A percentile compares a stretch with the other conserved stretches of the same genome.
phyloP scores from a whole-genome alignment of 2,329 filamentous ascomycete species.

The Penicillium fuscoglaucum region DNA sequence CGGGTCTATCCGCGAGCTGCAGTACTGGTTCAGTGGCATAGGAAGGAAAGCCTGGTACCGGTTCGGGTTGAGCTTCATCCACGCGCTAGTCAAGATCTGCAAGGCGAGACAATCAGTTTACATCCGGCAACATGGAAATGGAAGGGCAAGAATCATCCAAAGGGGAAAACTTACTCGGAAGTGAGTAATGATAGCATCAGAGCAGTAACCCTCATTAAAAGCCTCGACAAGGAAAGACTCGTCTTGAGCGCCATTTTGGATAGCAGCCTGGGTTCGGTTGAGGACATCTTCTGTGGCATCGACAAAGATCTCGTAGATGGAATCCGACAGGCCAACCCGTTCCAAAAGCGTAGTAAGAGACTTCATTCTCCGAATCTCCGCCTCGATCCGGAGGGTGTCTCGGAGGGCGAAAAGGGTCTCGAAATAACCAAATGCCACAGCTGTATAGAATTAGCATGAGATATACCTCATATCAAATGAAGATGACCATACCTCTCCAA shows the following conservation, averaged over 20 bases:
- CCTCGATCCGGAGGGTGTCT: conserved; percentile 64
- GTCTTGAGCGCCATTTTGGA: conserved; percentile 58
- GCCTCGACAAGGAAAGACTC: conserved; percentile 59
- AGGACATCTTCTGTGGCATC: conserved; percentile 72
- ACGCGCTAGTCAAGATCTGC: conserved; percentile 78
- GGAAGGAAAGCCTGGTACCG: conserved; percentile 73
- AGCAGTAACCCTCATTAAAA: conserved; percentile 71
- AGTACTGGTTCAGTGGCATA: conserved; percentile 66
- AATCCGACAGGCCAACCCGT: conserved; percentile 65
- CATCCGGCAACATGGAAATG: neutral
- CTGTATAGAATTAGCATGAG: conserved; percentile 50
- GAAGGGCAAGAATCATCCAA: conserved; percentile 7
- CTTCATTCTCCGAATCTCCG: conserved; percentile 70
- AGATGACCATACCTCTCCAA: conserved; percentile 77
- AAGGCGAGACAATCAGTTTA: conserved; percentile 12
- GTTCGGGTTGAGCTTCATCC: conserved; percentile 72
- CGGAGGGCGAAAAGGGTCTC: conserved; percentile 73
- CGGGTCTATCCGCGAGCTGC: conserved; percentile 68
- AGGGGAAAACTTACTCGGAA: conserved; percentile 55
- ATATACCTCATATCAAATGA: conserved; percentile 4
- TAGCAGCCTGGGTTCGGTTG: conserved; percentile 59
- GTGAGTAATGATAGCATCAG: conserved; percentile 82
- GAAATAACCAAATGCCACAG: conserved; percentile 89
- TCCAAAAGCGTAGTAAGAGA: conserved; percentile 70
- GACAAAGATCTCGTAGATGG: conserved; percentile 79